Evolutionary conservation across 257 asterid species (phyloP).

Genomic region (Scutellaria baicalensis): DNA sequence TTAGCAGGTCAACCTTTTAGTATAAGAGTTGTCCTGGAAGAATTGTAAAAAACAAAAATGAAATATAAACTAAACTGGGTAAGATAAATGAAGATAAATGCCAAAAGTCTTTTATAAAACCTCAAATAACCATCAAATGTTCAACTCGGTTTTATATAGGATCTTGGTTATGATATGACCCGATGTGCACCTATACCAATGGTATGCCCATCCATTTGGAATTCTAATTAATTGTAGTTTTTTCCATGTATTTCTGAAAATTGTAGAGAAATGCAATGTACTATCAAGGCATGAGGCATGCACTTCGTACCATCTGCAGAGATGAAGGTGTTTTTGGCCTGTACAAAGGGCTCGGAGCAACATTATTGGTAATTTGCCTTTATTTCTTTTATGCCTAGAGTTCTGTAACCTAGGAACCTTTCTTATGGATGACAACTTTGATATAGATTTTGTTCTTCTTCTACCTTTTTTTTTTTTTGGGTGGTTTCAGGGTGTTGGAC

Average conservation of each 20-base stretch:
- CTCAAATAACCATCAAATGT: background rate
- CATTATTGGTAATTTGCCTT: constrained; percentile 59
- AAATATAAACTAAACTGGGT: background rate
- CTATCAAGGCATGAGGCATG: constrained; percentile 80
- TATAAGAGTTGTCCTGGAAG: background rate
- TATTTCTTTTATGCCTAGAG: background rate
- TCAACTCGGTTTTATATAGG: background rate
- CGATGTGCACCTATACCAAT: background rate
- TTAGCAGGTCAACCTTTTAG: background rate
- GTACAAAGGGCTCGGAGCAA: constrained; percentile 93
- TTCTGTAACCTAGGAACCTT: background rate
- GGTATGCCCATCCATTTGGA: background rate
- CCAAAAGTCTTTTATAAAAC: background rate
- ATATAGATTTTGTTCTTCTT: background rate
- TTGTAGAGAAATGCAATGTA: constrained; percentile 68
- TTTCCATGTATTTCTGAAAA: constrained; percentile 2
- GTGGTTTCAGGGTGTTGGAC: constrained; percentile 84
- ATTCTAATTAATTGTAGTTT: background rate
- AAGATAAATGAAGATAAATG: background rate
- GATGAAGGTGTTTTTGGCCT: constrained; percentile 88
- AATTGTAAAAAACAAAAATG: background rate
- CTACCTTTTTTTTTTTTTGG: background rate
- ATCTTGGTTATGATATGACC: background rate
- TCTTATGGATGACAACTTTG: background rate
- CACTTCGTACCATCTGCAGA: constrained; percentile 71